Evolutionary conservation across 106 monocot species (phyloP).

Genomic region (Apostasia shenzhenica): DNA sequence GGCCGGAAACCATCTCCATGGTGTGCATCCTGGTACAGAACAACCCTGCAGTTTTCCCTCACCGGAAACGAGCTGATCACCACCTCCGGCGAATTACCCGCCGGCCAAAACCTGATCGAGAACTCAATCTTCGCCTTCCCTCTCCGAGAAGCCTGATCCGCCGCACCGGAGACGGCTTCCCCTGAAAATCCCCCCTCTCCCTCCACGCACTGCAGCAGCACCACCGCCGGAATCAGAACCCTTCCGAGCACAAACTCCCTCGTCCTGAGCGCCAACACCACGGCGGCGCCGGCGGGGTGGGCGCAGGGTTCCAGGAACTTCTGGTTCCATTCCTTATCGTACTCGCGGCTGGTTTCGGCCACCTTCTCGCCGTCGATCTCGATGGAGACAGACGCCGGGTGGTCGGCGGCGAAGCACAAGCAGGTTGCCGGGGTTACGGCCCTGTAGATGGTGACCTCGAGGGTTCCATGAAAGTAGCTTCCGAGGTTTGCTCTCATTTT

Average conservation of each 20-base stretch:
- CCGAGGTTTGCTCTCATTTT: not conserved
- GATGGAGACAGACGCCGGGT: too few species aligned
- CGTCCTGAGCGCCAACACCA: constrained; percentile 17
- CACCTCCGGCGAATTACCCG: not conserved
- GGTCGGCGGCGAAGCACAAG: constrained; percentile 23
- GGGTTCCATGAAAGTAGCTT: constrained; percentile 18
- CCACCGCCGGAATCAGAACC: constrained; percentile 10
- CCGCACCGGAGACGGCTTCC: too few species aligned
- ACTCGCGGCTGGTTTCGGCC: constrained; percentile 24
- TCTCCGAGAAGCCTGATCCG: too few species aligned
- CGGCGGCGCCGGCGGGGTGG: constrained; percentile 12
- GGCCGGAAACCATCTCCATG: constrained; percentile 9
- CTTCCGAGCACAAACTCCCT: constrained; percentile 10
- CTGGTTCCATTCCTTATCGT: constrained; percentile 45
- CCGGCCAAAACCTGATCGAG: constrained; percentile 1
- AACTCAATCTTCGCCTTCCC: not conserved
- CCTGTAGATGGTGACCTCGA: constrained; percentile 21
- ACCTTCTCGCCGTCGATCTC: constrained; percentile 21
- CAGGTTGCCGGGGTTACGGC: not conserved
- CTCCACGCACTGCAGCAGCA: not conserved
- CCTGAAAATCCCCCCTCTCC: not conserved
- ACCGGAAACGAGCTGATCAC: constrained; percentile 21
- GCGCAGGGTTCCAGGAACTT: constrained; percentile 29
- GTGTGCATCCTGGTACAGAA: constrained; percentile 49
- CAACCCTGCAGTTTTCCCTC: constrained; percentile 35